Conservation (phyloP, 345 rosid species). For the Dimocarpus longan region DNA sequence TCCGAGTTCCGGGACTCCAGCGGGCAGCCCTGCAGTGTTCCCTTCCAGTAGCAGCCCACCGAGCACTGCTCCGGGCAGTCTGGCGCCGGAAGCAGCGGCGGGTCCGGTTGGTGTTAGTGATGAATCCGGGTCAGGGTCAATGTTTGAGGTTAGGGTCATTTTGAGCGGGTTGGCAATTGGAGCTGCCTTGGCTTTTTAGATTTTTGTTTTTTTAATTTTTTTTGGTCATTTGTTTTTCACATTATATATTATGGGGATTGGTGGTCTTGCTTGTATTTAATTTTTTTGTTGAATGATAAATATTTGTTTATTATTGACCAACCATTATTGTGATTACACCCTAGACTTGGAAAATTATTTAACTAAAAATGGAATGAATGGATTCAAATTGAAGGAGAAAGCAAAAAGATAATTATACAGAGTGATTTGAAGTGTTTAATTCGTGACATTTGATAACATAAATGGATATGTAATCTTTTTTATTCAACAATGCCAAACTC, state of each 20-base stretch:
- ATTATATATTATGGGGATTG: background rate
- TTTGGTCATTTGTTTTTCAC: background rate
- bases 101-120: slow-evolving; percentile 31
- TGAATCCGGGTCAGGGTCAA: slow-evolving; percentile 42
- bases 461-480: too few species aligned
- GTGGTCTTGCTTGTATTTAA: background rate
- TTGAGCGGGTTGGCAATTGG: slow-evolving; percentile 34
- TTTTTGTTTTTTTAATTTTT: background rate
- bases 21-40: slow-evolving; percentile 48
- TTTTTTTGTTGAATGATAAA: slow-evolving; percentile 13
- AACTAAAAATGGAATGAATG: too few species aligned
- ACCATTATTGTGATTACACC: background rate
- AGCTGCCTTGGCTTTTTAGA: slow-evolving; percentile 28
- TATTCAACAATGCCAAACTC: too few species aligned
- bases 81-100: slow-evolving; percentile 38
- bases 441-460: too few species aligned
- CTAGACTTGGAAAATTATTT: background rate
- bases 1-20: slow-evolving; percentile 50
- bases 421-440: too few species aligned
- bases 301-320: slow-evolving; percentile 1
- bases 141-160: slow-evolving; percentile 24
- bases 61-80: slow-evolving; percentile 24
- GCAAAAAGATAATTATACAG: too few species aligned
- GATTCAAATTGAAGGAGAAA: too few species aligned
- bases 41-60: slow-evolving; percentile 55